phyloP scores from a whole-genome alignment of 257 asterid genomes.

The Forsythia suspensa region DNA sequence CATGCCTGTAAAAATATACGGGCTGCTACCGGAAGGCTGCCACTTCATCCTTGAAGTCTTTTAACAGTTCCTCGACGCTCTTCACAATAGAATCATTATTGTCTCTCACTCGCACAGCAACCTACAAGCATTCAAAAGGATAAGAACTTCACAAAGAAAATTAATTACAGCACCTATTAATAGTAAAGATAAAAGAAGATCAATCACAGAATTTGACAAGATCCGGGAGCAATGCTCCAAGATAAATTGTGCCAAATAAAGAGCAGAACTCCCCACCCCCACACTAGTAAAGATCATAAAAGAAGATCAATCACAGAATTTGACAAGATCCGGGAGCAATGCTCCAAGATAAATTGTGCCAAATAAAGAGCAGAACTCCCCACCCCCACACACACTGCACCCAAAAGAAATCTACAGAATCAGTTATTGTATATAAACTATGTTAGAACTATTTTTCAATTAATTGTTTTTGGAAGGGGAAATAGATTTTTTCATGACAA shows the following conservation, averaged over 20 bases:
- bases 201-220: not conserved
- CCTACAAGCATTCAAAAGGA: slow-evolving; percentile 33
- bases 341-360: not conserved
- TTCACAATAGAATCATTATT: slow-evolving; percentile 35
- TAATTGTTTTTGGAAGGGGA: not conserved
- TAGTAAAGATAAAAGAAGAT: not conserved
- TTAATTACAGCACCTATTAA: not conserved
- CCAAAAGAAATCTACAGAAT: not conserved
- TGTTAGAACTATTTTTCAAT: not conserved
- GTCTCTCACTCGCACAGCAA: slow-evolving; percentile 78
- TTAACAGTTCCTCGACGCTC: slow-evolving; percentile 62
- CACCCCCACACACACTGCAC: not conserved
- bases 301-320: not conserved
- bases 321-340: not conserved
- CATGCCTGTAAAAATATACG: not conserved
- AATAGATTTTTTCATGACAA: too few relatives aligned
- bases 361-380: not conserved
- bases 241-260: not conserved
- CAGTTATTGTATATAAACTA: not conserved
- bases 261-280: not conserved
- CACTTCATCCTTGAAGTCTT: slow-evolving; percentile 52
- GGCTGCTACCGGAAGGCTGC: slow-evolving; percentile 56
- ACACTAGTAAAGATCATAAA: not conserved
- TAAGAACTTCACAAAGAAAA: not conserved
- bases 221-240: not conserved